Evolutionary conservation across 1,284 basidiomycete species (phyloP), one percentile per base, ranked within the genome.

Genomic region (Ganoderma leucocontextum): DNA sequence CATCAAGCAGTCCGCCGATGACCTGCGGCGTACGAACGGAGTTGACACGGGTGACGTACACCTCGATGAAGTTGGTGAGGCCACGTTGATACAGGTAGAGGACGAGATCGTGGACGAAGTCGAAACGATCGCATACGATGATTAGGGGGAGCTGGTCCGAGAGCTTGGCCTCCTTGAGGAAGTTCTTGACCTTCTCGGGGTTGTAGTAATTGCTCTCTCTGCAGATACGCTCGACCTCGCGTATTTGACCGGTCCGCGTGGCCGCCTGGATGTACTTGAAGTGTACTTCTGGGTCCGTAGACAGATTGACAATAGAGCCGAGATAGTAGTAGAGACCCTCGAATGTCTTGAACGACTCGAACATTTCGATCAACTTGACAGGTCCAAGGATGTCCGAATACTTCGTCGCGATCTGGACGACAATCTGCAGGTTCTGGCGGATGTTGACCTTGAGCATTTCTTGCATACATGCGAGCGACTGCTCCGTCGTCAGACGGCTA

Each of bases 181-280:
- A 99, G 85, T 99, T 99, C 88, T 99, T 99, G 87, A 99, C 98
- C 84, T 99, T 99, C 85, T 99, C 98, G 2, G 98, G 95, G 82
- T 98, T 98, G 88, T 99, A 99, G 83, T 86, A 87, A 83, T 99
- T 99, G 80, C 94, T 96, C 85, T 99, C 98, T 72, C 98, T 89
- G 80, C 96, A 98, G 77, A 99, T 97, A 68, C 98, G 95, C 84
- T 99, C 98, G 70, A 99, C 98, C 80, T 99, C 98, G 69, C 98
- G 92, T 77, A 99, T 96, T 80, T 99, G 98, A 57, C 97, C 97
- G 25, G 98, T 99, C 55, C 98, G 92, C 1, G 97, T 98, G 12
- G 98, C 98, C 41, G 98, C 98, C 80, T 99, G 98, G 77, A 99
- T 99, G 84, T 99, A 99, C 87, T 99, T 99, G 91, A 99, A 99